These are phyloP conservation scores for Monosporascus sp. DNA, from an alignment of 2,329 filamentous ascomycete species.

Conservation along the genomic window DNA sequence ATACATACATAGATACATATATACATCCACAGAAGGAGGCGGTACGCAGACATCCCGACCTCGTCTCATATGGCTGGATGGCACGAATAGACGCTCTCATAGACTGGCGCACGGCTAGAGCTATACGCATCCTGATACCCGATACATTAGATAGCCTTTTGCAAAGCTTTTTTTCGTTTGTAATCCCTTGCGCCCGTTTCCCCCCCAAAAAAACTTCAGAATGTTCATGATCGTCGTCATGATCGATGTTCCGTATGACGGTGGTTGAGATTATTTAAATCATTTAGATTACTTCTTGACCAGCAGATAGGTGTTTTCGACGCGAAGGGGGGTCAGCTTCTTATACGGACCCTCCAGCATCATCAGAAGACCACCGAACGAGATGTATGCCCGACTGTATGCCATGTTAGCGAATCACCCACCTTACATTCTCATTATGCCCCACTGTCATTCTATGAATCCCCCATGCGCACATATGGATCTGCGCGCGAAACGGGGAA, in stretches of 20 bases:
- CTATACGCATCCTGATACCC: neutral
- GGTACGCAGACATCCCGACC: neutral
- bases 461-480: neutral
- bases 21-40: neutral
- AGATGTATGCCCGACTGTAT: slow-evolving; percentile 82
- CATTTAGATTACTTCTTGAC: slow-evolving; percentile 67
- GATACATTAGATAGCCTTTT: neutral
- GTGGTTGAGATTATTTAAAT: slow-evolving; percentile 5
- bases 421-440: slow-evolving; percentile 1
- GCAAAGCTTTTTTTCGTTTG: neutral
- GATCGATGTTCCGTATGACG: neutral
- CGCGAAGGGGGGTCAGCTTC: slow-evolving; percentile 85
- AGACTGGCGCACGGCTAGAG: neutral
- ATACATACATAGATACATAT: neutral
- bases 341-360: slow-evolving; percentile 91
- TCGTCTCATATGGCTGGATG: neutral
- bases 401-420: too few relatives aligned
- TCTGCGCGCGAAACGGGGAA: neutral
- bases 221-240: neutral
- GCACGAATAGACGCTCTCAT: neutral
- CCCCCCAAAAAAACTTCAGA: neutral
- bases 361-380: slow-evolving; percentile 87
- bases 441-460: neutral
- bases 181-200: neutral
- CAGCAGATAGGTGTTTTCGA: slow-evolving; percentile 90